Evolutionary conservation across 169 alveolate genomes (phyloP).

Genomic region (Miamiensis avidus): DNA sequence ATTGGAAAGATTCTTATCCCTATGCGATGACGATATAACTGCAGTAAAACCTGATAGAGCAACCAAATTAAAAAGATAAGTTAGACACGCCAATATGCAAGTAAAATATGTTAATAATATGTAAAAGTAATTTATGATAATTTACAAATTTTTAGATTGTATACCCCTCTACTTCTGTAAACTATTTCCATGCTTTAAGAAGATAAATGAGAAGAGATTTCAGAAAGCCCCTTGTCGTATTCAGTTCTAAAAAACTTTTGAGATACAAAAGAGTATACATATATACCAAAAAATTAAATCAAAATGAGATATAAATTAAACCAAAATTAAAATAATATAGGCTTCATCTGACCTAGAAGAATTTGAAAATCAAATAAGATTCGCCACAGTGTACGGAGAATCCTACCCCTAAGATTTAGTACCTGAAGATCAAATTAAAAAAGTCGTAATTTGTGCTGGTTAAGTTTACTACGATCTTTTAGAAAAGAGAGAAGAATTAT

Average conservation of each 20-base stretch:
- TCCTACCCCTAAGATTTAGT: constrained; percentile 35
- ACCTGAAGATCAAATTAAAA: constrained; percentile 58
- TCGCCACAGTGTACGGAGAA: constrained; percentile 71
- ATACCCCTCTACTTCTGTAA: constrained; percentile 90
- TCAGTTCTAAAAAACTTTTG: constrained; percentile 80
- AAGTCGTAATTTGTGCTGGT: constrained; percentile 91
- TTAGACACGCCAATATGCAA: constrained; percentile 38
- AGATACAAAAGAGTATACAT: constrained; percentile 37
- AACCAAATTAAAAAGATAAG: constrained; percentile 53
- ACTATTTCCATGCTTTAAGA: constrained; percentile 92
- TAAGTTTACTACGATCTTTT: constrained; percentile 88
- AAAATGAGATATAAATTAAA: background rate
- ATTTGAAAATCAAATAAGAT: constrained; percentile 56
- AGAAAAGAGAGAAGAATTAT: constrained; percentile 43
- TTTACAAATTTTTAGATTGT: constrained; percentile 71
- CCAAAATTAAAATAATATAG: constrained; percentile 59
- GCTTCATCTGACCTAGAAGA: constrained; percentile 69
- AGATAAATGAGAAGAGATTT: constrained; percentile 93
- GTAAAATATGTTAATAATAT: background rate
- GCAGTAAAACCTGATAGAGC: constrained; percentile 74
- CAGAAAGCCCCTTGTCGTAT: constrained; percentile 83
- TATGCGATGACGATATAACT: constrained; percentile 84
- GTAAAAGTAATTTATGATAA: constrained; percentile 49
- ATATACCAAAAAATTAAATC: background rate
- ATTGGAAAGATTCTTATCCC: constrained; percentile 76